Evolutionary conservation across 2,329 filamentous ascomycete genomes (phyloP).

Genomic region (Stagonosporopsis rhizophila): DNA sequence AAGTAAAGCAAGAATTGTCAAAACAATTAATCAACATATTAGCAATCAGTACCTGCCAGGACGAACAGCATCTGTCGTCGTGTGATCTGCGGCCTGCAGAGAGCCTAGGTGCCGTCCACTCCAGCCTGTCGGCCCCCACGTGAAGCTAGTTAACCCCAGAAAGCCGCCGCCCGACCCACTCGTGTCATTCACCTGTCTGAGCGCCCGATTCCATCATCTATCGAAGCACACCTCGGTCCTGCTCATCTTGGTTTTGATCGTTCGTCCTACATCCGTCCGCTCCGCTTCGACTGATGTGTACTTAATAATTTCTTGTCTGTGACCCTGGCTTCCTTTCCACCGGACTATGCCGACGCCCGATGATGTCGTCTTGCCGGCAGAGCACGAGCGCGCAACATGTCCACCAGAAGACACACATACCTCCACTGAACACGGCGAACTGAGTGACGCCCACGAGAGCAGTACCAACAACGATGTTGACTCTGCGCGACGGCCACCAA

Average conservation of each 20-base stretch:
- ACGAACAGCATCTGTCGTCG: background rate
- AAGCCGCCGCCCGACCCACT: constrained; percentile 14
- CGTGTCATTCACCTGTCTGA: constrained; percentile 13
- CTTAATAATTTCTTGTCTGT: constrained; percentile 25
- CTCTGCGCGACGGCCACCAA: constrained; percentile 7
- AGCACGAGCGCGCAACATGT: constrained; percentile 57
- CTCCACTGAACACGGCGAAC: constrained; percentile 32
- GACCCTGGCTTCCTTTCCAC: constrained; percentile 37
- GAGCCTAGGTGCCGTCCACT: constrained; percentile 5
- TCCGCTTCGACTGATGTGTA: constrained; percentile 28
- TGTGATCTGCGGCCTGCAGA: constrained; percentile 13
- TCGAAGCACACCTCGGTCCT: constrained; percentile 14
- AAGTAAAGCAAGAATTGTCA: background rate
- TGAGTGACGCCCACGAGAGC: constrained; percentile 38
- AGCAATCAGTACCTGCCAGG: background rate
- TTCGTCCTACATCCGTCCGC: constrained; percentile 18
- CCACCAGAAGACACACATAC: constrained; percentile 55
- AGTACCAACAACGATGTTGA: constrained; percentile 26
- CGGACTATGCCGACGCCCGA: constrained; percentile 60
- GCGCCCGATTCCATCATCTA: constrained; percentile 13
- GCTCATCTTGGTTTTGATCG: constrained; percentile 9
- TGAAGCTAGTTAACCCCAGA: constrained; percentile 15
- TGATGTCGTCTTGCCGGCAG: constrained; percentile 50
- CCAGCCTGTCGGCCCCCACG: constrained; percentile 12
- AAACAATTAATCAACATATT: background rate